Evolutionary conservation across 2,329 filamentous ascomycete species (phyloP).

Genomic region (Monilinia fructigena): DNA sequence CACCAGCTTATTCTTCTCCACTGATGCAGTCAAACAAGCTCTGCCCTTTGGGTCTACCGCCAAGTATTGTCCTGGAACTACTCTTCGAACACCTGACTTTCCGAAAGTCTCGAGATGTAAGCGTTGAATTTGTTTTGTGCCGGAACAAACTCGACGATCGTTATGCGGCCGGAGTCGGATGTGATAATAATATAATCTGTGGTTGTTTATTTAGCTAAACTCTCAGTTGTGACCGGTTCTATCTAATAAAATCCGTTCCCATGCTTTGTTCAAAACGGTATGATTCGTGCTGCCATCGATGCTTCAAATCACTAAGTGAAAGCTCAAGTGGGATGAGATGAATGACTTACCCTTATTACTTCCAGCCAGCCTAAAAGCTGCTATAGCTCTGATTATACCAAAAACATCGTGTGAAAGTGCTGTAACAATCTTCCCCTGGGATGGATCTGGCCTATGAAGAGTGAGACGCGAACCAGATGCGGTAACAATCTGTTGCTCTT

Average conservation of each 20-base stretch:
- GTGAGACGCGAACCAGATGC: conserved; percentile 87
- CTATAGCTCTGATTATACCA: conserved; percentile 87
- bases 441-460: conserved; percentile 80
- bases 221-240: conserved; percentile 25
- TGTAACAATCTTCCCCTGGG: conserved; percentile 81
- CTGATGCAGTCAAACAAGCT: conserved; percentile 88
- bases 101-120: conserved; percentile 97
- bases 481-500: conserved; percentile 96
- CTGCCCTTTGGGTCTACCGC: conserved; percentile 94
- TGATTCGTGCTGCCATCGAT: conserved; percentile 51
- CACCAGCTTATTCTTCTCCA: conserved; percentile 99
- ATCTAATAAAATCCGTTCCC: conserved; percentile 26
- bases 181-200: conserved; percentile 94
- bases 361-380: conserved; percentile 86
- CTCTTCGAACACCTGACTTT: conserved; percentile 90
- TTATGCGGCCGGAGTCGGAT: conserved; percentile 92
- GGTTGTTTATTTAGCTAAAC: conserved; percentile 34
- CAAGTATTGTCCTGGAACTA: conserved; percentile 93
- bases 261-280: conserved; percentile 37
- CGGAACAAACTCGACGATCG: conserved; percentile 87
- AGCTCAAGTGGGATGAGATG: conserved; percentile 45
- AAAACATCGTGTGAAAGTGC: conserved; percentile 92
- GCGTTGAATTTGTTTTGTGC: conserved; percentile 83
- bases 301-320: conserved; percentile 73
- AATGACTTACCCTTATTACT: conserved; percentile 86